Conservation (phyloP, 2,329 filamentous ascomycete species). For the Tolypocladium amazonense region DNA sequence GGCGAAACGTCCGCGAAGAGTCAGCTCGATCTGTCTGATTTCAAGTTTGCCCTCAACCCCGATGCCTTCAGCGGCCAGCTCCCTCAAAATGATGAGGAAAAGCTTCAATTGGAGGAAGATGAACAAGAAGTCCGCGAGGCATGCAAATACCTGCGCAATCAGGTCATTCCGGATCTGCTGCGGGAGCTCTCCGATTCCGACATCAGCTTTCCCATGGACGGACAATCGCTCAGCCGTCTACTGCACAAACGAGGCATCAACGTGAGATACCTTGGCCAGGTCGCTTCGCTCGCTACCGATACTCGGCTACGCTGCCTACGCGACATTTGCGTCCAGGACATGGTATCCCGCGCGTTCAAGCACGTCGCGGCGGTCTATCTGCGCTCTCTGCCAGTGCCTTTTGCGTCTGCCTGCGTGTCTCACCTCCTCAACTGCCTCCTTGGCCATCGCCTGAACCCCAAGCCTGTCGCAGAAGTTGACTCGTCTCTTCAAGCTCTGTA, state of each 20-base stretch:
- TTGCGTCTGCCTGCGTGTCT: slow-evolving; percentile 68
- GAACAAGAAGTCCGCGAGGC: slow-evolving; percentile 82
- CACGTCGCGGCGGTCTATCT: slow-evolving; percentile 75
- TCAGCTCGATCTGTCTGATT: slow-evolving; percentile 76
- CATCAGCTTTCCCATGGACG: slow-evolving; percentile 96
- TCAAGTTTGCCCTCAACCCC: slow-evolving; percentile 82
- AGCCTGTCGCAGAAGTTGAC: slow-evolving; percentile 70
- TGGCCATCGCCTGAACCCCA: slow-evolving; percentile 63
- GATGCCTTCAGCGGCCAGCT: slow-evolving; percentile 90
- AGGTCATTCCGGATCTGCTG: slow-evolving; percentile 74
- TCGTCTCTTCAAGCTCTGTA: slow-evolving; percentile 65
- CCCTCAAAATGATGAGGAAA: slow-evolving; percentile 85
- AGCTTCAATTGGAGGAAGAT: slow-evolving; percentile 69
- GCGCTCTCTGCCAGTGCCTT: slow-evolving; percentile 65
- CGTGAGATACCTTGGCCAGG: slow-evolving; percentile 82
- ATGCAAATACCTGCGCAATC: slow-evolving; percentile 65
- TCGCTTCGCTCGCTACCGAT: slow-evolving; percentile 61
- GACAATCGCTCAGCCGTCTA: slow-evolving; percentile 76
- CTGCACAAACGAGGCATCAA: slow-evolving; percentile 98
- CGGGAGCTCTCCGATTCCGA: slow-evolving; percentile 85
- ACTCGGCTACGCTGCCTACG: slow-evolving; percentile 67
- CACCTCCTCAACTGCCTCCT: slow-evolving; percentile 93
- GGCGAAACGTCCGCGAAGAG: slow-evolving; percentile 29
- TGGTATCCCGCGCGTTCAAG: slow-evolving; percentile 93
- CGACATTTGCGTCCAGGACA: slow-evolving; percentile 75